These are phyloP conservation scores for Ogataea pilisensis DNA, from an alignment of 805 yeast species.

Conservation along the genomic window DNA sequence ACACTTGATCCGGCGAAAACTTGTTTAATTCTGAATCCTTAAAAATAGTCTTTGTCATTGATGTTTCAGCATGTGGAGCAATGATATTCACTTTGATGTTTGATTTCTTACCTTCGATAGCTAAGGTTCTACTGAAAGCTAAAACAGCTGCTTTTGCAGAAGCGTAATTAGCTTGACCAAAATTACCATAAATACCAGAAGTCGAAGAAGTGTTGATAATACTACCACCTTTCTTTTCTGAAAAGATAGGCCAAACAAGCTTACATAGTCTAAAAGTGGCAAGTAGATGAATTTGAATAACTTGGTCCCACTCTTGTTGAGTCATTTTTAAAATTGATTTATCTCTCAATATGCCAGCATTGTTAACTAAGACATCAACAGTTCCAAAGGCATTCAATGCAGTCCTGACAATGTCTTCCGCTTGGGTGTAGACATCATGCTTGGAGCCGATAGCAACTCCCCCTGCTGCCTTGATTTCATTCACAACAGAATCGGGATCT, in stretches of 20 bases:
- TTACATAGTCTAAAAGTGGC: slow-evolving; percentile 81
- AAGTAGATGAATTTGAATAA: slow-evolving; percentile 72
- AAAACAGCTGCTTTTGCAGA: slow-evolving; percentile 88
- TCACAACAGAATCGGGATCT: slow-evolving; percentile 69
- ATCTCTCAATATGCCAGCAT: slow-evolving; percentile 94
- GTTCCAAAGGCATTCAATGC: slow-evolving; percentile 76
- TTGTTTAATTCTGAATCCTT: slow-evolving; percentile 74
- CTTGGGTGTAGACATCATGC: slow-evolving; percentile 75
- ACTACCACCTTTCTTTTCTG: slow-evolving; percentile 73
- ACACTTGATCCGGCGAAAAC: slow-evolving; percentile 83
- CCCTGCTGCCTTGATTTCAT: slow-evolving; percentile 68
- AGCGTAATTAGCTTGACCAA: slow-evolving; percentile 95
- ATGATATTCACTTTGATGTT: slow-evolving; percentile 75
- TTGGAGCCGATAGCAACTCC: slow-evolving; percentile 74
- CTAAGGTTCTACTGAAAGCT: slow-evolving; percentile 81
- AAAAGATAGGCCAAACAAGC: slow-evolving; percentile 89
- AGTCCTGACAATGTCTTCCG: slow-evolving; percentile 69
- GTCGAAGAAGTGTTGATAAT: slow-evolving; percentile 90
- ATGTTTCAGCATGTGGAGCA: slow-evolving; percentile 98
- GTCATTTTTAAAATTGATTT: slow-evolving; percentile 81
- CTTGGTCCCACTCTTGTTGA: slow-evolving; percentile 77
- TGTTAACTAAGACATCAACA: slow-evolving; percentile 81
- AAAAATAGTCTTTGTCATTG: slow-evolving; percentile 90
- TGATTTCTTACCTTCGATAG: slow-evolving; percentile 82
- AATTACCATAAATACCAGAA: slow-evolving; percentile 95